Base-by-base conservation (phyloP, 2,329 filamentous ascomycete genomes). In the Xylariaceae sp. region DNA sequence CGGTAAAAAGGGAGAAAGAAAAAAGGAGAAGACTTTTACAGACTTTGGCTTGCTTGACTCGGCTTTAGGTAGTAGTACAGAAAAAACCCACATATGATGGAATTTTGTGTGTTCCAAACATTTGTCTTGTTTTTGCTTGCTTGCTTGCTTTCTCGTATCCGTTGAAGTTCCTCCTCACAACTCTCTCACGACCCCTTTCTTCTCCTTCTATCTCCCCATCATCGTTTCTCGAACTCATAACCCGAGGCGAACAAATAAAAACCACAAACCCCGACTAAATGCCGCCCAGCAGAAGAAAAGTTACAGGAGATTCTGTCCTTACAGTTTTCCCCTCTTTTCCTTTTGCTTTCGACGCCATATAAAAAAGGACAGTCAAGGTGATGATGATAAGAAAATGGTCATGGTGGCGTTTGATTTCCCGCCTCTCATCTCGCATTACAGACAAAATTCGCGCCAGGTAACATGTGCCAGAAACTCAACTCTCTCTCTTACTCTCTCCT, bases 311-410 rank as follows among this genome's bases (percentile, higher is more conserved):
- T 30, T 30, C 7, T 49, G 45, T 48, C 7, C 18, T 42, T 56
- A 30, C 23, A 30, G 23, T 58, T 47, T 49, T 53, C 17, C 39
- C 23, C 42, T 44, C 49, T 10, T 18, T 23, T 42, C 49, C 58
- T 18, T 47, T n/a, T 52, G 55, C 39, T 39, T 58, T 61, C 50
- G 58, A 58, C 58, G 56, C 55, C 58, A 55, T 56, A 49, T 49
- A 56, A 53, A 52, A 18, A 8, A 55, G 18, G 11, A 53, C 44
- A 56, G 35, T 55, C 39, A 49, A 44, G 53, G 49, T 44, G 18
- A 58, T 54, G 13, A 30, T 30, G 13, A 15, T n/a, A 35, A 15
- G 15, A 35, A 35, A 51, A 35, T 4, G 34, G 48, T 34, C 34
- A 48, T 59, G 51, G 55, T 37, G 52, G 53, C 47, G 10, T 37